A percentile compares a stretch with the other conserved stretches of the same genome.
Conservation (phyloP, 2,329 filamentous ascomycete genomes). For the Neophaeococcomyces mojaviensis region DNA sequence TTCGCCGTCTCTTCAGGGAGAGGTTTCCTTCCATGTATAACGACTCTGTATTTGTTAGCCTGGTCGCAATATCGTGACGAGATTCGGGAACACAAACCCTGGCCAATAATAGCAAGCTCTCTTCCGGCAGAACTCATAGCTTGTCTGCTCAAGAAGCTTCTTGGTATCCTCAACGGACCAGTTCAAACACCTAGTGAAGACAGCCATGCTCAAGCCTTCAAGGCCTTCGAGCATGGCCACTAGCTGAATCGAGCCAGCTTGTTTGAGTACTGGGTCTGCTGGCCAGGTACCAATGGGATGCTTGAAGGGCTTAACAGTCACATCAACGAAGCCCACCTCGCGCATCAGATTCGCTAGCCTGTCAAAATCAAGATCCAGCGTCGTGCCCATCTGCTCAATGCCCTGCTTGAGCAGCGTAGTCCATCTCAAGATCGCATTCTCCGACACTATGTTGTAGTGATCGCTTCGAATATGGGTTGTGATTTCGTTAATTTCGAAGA, state of each 20-base stretch:
- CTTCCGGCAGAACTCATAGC: slow-evolving; percentile 10
- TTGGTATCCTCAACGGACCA: slow-evolving; percentile 24
- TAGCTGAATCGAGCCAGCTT: slow-evolving; percentile 14
- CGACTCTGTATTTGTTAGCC: slow-evolving; percentile 1
- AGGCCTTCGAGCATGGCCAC: slow-evolving; percentile 14
- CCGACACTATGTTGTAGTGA: slow-evolving; percentile 9
- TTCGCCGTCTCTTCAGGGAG: neutral
- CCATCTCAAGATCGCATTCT: slow-evolving; percentile 13
- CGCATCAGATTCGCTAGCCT: slow-evolving; percentile 8
- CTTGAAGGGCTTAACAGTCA: slow-evolving; percentile 11
- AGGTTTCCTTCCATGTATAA: slow-evolving; percentile 8
- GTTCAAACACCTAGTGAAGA: slow-evolving; percentile 23
- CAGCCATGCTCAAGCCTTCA: slow-evolving; percentile 12
- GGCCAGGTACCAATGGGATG: slow-evolving; percentile 26
- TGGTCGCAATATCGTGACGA: neutral
- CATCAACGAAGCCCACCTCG: slow-evolving; percentile 12
- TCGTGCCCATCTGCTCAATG: slow-evolving; percentile 10
- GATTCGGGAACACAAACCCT: neutral
- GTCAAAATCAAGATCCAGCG: slow-evolving; percentile 9
- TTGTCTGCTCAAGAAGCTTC: slow-evolving; percentile 17
- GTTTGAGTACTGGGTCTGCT: slow-evolving; percentile 25
- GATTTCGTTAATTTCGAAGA: slow-evolving; percentile 12
- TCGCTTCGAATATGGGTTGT: slow-evolving; percentile 9
- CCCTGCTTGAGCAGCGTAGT: slow-evolving; percentile 13
- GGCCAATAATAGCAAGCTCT: slow-evolving; percentile 7